Conservation (phyloP, 352 stramenopile genomes). For the Peronosclerospora sorghi region DNA sequence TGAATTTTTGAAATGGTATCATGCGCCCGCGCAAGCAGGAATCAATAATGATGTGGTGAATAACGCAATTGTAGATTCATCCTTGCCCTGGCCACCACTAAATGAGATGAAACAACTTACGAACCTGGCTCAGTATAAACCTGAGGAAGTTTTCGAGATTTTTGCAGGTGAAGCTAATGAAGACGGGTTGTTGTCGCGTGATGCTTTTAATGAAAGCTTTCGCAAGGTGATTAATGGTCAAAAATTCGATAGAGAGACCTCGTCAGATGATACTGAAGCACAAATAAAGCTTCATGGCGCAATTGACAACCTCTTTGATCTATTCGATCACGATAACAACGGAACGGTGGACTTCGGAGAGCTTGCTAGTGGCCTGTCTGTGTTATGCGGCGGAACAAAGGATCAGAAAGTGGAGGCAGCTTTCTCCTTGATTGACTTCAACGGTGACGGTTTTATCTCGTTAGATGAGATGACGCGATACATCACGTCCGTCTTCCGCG, state of each 20-base stretch:
- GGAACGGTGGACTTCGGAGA: conserved; percentile 77
- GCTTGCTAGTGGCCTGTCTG: conserved; percentile 67
- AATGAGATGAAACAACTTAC: conserved; percentile 77
- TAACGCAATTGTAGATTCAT: conserved; percentile 63
- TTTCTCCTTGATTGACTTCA: conserved; percentile 83
- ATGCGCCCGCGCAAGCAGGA: conserved; percentile 46
- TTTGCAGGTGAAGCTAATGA: conserved; percentile 69
- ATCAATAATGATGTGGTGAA: conserved; percentile 63
- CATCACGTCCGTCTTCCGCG: conserved; percentile 78
- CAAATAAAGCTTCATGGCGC: conserved; percentile 42
- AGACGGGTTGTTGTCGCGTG: conserved; percentile 54
- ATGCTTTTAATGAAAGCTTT: conserved; percentile 77
- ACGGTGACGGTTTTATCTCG: conserved; percentile 83
- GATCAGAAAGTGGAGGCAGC: conserved; percentile 78
- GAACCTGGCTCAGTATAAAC: conserved; percentile 61
- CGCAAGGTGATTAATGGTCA: conserved; percentile 41
- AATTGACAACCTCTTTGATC: conserved; percentile 61
- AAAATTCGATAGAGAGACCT: conserved; percentile 6
- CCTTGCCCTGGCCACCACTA: conserved; percentile 70
- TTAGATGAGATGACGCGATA: conserved; percentile 82
- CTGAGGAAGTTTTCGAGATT: conserved; percentile 81
- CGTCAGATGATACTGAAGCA: conserved; percentile 11
- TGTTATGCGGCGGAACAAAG: conserved; percentile 77
- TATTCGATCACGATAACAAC: conserved; percentile 70
- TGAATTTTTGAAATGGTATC: conserved; percentile 84